Percentiles rank a stretch among this genome's conserved stretches.
phyloP scores from a whole-genome alignment of 352 stramenopile genomes.

The Blastocystis sp. region DNA sequence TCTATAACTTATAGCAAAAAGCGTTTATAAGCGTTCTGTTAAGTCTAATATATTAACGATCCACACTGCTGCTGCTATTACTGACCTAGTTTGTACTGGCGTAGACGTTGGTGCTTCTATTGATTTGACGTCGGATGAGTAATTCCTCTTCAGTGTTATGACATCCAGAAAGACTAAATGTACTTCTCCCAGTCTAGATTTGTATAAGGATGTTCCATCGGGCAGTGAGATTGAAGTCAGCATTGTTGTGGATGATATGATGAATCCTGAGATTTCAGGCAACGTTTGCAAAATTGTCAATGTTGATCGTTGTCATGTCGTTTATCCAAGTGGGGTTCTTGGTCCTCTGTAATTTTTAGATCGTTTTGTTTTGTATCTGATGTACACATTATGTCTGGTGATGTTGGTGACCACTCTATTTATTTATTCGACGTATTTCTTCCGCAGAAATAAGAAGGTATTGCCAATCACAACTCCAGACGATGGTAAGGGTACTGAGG shows the following conservation, averaged over 20 bases:
- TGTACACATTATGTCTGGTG: conserved; percentile 8
- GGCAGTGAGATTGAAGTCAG: background rate
- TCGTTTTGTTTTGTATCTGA: conserved; percentile 15
- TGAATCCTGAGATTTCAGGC: conserved; percentile 1
- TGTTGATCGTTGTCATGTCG: conserved; percentile 29
- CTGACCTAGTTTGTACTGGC: background rate
- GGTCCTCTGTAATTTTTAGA: background rate
- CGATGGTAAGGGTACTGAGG: too few species aligned
- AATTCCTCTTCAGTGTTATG: background rate
- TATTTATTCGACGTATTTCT: background rate
- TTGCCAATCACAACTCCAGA: background rate
- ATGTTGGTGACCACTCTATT: background rate
- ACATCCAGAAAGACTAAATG: conserved; percentile 24
- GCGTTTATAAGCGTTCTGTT: conserved; percentile 15
- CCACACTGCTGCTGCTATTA: background rate
- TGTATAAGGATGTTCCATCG: background rate
- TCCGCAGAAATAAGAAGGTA: background rate
- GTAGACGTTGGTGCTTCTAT: background rate
- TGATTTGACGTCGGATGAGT: conserved; percentile 7
- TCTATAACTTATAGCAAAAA: background rate
- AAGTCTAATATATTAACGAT: conserved; percentile 9
- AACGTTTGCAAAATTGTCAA: conserved; percentile 15
- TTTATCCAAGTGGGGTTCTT: conserved; percentile 1
- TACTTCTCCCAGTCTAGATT: background rate
- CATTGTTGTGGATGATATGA: conserved; percentile 2